A percentile compares a stretch with the other conserved stretches of the same genome.
These are phyloP conservation scores for Vitis labrusca DNA, from an alignment of 164 flowering plant species.

Conservation along the genomic window DNA sequence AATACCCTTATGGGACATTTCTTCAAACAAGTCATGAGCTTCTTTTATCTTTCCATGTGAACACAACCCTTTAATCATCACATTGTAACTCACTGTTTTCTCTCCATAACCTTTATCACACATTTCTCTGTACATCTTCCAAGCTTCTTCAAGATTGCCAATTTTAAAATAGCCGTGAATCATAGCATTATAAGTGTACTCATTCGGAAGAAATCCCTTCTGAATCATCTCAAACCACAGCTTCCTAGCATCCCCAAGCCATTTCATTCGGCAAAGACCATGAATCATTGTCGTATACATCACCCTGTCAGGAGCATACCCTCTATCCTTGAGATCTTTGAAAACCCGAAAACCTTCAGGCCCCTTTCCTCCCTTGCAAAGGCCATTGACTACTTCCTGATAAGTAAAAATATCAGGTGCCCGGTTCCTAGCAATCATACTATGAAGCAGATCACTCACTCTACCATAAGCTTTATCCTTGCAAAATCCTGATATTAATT, in stretches of 20 bases:
- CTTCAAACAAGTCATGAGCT: conserved; percentile 45
- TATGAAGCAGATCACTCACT: conserved; percentile 56
- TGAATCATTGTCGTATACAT: conserved; percentile 66
- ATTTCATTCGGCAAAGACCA: conserved; percentile 51
- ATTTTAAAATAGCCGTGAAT: conserved; percentile 46
- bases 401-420: conserved; percentile 53
- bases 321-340: conserved; percentile 58
- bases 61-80: conserved; percentile 55
- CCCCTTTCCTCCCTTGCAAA: conserved; percentile 39
- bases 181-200: conserved; percentile 53
- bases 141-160: conserved; percentile 41
- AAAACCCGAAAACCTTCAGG: conserved; percentile 53
- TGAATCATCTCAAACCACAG: conserved; percentile 66
- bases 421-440: conserved; percentile 58
- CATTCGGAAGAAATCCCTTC: conserved; percentile 55
- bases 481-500: conserved; percentile 49
- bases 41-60: conserved; percentile 34
- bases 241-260: conserved; percentile 47
- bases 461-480: conserved; percentile 22
- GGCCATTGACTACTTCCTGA: conserved; percentile 50
- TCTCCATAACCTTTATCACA: conserved; percentile 40
- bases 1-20: conserved; percentile 52
- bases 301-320: conserved; percentile 56
- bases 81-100: conserved; percentile 43
- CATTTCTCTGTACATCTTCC: conserved; percentile 54